Evolutionary conservation across 129 eudicot species (phyloP).

Genomic region (Ambrosia trifida): DNA sequence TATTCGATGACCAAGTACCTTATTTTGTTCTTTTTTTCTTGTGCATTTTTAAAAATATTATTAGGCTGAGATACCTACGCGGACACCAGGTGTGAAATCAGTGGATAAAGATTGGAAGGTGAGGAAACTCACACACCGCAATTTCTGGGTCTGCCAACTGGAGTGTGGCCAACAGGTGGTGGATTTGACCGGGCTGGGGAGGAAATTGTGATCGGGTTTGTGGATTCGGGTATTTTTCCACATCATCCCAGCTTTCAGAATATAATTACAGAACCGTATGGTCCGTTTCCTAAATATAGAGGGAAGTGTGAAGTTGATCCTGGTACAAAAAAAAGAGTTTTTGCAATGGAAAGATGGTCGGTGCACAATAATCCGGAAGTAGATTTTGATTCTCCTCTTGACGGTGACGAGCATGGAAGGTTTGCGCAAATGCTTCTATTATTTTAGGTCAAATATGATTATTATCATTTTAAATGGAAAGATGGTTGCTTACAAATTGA

Average conservation of each 20-base stretch:
- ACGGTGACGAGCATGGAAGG: slow-evolving; percentile 99
- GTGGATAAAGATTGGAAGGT: slow-evolving; percentile 96
- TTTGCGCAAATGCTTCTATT: slow-evolving; percentile 30
- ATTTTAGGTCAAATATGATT: background rate
- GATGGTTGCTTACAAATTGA: background rate
- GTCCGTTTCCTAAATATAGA: slow-evolving; percentile 84
- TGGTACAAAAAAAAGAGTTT: slow-evolving; percentile 64
- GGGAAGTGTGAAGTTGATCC: slow-evolving; percentile 97
- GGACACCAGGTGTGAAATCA: slow-evolving; percentile 86
- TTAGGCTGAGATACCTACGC: slow-evolving; percentile 90
- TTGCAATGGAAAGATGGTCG: slow-evolving; percentile 96
- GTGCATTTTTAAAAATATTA: slow-evolving; percentile 39
- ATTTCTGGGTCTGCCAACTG: slow-evolving; percentile 97
- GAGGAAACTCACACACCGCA: slow-evolving; percentile 85
- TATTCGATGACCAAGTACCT: background rate
- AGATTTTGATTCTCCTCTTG: slow-evolving; percentile 96
- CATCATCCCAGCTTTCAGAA: slow-evolving; percentile 81
- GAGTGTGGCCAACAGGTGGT: slow-evolving; percentile 99
- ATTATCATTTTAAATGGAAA: background rate
- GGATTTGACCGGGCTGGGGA: slow-evolving; percentile 96
- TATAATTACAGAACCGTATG: slow-evolving; percentile 70
- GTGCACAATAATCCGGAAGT: slow-evolving; percentile 85
- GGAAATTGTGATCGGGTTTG: slow-evolving; percentile 91
- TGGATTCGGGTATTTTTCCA: slow-evolving; percentile 94
- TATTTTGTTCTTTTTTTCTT: slow-evolving; percentile 34